A percentile compares a stretch with the other conserved stretches of the same genome.
phyloP scores from a whole-genome alignment of 73 alveolate species.

The Uronychia binucleata region DNA sequence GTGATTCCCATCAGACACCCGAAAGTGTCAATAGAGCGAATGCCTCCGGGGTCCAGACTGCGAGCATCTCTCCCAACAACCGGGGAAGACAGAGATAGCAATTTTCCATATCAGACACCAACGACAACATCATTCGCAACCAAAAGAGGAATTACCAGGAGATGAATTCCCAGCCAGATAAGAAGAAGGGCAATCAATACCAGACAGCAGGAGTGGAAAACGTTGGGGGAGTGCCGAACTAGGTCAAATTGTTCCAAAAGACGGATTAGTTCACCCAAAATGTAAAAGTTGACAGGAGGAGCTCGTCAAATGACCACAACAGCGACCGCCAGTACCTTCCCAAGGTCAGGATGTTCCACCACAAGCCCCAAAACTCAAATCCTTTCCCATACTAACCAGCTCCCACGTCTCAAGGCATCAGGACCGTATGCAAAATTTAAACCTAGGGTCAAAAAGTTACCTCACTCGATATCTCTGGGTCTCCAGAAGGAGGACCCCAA shows the following conservation, averaged over 20 bases:
- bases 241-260: background rate
- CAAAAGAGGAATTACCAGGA: background rate
- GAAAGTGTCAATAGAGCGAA: background rate
- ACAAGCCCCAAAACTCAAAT: too few relatives aligned
- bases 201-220: background rate
- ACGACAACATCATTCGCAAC: background rate
- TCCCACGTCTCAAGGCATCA: too few relatives aligned
- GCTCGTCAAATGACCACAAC: too few relatives aligned
- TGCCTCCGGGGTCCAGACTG: background rate
- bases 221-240: background rate
- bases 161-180: background rate
- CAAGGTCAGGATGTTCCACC: too few relatives aligned
- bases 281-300: too few relatives aligned
- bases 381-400: too few relatives aligned
- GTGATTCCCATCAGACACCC: background rate
- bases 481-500: too few relatives aligned
- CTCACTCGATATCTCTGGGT: too few relatives aligned
- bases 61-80: background rate
- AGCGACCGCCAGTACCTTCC: too few relatives aligned
- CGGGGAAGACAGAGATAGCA: background rate
- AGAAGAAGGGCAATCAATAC: background rate
- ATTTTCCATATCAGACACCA: background rate
- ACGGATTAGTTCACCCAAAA: background rate
- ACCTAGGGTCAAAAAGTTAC: too few relatives aligned
- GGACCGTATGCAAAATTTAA: too few relatives aligned